These are phyloP conservation scores for Kuraishia molischiana DNA, from an alignment of 805 yeast species.

Conservation along the genomic window DNA sequence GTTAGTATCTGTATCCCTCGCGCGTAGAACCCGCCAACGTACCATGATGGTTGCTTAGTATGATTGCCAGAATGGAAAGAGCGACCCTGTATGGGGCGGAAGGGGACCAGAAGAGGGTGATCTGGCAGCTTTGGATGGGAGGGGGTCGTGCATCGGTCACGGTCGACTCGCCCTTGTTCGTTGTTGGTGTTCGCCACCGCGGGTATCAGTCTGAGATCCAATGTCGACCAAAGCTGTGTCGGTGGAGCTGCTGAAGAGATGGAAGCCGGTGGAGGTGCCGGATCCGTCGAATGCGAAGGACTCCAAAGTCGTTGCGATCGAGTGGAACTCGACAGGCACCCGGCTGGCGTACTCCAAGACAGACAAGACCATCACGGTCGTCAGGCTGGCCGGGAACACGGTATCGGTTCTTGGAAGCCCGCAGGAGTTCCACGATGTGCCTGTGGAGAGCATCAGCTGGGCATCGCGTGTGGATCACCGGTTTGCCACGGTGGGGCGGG, in stretches of 20 bases:
- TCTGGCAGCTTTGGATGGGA: too few relatives aligned
- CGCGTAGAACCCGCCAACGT: too few relatives aligned
- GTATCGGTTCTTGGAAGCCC: constrained; percentile 25
- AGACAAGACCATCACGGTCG: constrained; percentile 31
- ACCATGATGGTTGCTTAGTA: too few relatives aligned
- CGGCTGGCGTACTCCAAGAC: constrained; percentile 31
- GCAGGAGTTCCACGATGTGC: constrained; percentile 28
- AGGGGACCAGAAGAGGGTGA: too few relatives aligned
- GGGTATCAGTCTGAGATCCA: too few relatives aligned
- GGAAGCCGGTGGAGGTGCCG: constrained; percentile 1
- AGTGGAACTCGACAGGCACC: constrained; percentile 31
- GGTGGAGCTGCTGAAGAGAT: background rate
- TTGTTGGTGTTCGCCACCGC: too few relatives aligned
- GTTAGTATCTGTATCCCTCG: too few relatives aligned
- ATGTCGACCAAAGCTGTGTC: background rate
- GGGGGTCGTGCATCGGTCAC: too few relatives aligned
- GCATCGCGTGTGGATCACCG: constrained; percentile 29
- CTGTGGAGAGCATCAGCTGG: constrained; percentile 35
- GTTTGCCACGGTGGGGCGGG: constrained; percentile 37
- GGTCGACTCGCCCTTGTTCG: too few relatives aligned
- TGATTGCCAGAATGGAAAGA: too few relatives aligned
- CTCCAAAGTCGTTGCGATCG: constrained; percentile 25
- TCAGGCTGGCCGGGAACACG: constrained; percentile 20
- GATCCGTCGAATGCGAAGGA: constrained; percentile 6
- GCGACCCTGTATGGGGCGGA: too few relatives aligned